phyloP scores from a whole-genome alignment of 2,329 filamentous ascomycete genomes.

The Ophiostoma montium region DNA sequence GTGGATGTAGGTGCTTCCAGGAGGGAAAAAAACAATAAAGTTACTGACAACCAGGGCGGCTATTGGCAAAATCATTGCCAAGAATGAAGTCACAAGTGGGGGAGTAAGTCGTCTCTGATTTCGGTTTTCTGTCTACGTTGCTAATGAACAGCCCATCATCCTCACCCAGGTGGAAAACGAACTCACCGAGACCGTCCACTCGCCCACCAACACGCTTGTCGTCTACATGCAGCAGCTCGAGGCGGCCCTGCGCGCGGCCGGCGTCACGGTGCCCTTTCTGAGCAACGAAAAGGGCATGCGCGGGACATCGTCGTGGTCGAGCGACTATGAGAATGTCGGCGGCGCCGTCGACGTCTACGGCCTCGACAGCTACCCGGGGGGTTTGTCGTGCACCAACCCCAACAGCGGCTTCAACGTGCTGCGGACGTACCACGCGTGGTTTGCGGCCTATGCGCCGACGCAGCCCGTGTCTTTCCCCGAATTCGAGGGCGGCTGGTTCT shows the following conservation, averaged over 20 bases:
- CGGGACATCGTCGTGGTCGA: conserved; percentile 35
- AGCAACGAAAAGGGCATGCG: conserved; percentile 24
- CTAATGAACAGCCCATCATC: conserved; percentile 42
- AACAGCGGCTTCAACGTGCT: conserved; percentile 34
- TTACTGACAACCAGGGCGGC: conserved; percentile 31
- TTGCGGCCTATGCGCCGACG: conserved; percentile 38
- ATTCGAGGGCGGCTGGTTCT: conserved; percentile 46
- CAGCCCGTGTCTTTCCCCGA: conserved; percentile 40
- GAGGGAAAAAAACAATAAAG: conserved; percentile 24
- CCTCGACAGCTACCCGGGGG: conserved; percentile 31
- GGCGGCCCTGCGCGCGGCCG: conserved; percentile 7
- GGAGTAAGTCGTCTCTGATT: conserved; percentile 26
- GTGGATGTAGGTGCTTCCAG: conserved; percentile 6
- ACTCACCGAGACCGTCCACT: conserved; percentile 28
- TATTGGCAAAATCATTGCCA: conserved; percentile 53
- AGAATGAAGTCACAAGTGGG: conserved; percentile 68
- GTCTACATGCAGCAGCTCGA: conserved; percentile 12
- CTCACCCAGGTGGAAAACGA: conserved; percentile 74
- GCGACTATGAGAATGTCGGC: conserved; percentile 40
- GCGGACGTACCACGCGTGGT: conserved; percentile 42
- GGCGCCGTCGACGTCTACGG: conserved; percentile 37
- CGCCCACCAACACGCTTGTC: conserved; percentile 10
- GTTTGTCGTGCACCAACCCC: conserved; percentile 34
- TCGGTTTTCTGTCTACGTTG: neutral
- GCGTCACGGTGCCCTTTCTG: conserved; percentile 11